Evolutionary conservation across 2,329 filamentous ascomycete genomes (phyloP), one percentile per base, ranked within the genome.

Genomic region (Colletotrichum orbiculare): DNA sequence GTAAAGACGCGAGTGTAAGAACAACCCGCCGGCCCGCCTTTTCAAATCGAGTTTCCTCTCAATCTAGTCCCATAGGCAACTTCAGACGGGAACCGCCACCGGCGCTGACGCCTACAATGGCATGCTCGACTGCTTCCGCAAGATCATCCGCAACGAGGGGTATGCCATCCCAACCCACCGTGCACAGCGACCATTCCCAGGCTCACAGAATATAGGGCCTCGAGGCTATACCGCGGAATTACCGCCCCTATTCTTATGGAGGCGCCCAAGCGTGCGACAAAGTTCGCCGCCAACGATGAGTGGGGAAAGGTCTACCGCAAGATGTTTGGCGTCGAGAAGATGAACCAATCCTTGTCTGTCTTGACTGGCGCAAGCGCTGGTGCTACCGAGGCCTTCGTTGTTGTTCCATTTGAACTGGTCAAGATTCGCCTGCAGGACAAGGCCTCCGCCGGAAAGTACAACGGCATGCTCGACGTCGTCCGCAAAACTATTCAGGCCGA

Each of bases 341-440:
- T 96, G 90, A 98, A 87, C 75, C 96, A 99, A 82, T 87, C 89
- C 2, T 88, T 99, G 64, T 97, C 96, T 33, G 88, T 97, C 70
- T 87, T 99, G 55, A 99, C 96, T 4, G 96, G 96, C 72, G 96
- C 96, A 39, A 93, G 94, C 33, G 96, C 96, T 66, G 96, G 96
- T 77, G 96, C 95, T 41, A 98, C 95, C 64, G 96, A 99, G 81
- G 86, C 95, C 56, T 96, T 99, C 77, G 94, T 98, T 70, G 96
- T 99, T 66, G 96, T 99, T 38, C 96, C 96, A 54, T 99, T 99
- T 78, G 96, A 97, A 84, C 88, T 97, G 64, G 91, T 99, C 85
- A 99, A 99, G 88, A 99, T 99, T 76, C 91, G 96, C 71, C 87
- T 99, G 50, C 96, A 99, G 79, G 96, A 99, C 83, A 94, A 92